Evolutionary conservation across 2,329 filamentous ascomycete genomes (phyloP).

Genomic region (Colletotrichum tanaceti): DNA sequence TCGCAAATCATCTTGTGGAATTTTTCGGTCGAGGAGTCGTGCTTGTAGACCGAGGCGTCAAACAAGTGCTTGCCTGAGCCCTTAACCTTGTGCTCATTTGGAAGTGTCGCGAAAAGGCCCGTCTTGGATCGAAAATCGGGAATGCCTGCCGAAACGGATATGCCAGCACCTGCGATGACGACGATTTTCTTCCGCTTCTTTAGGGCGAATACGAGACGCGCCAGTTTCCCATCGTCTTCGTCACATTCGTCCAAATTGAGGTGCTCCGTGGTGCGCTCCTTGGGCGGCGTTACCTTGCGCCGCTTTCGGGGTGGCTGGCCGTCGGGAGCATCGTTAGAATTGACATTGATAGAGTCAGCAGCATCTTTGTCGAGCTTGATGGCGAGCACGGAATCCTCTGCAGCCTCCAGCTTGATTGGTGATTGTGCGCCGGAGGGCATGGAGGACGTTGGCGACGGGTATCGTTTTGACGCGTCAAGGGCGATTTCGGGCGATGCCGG

Average conservation of each 20-base stretch:
- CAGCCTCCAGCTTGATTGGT: slow-evolving; percentile 59
- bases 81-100: slow-evolving; percentile 89
- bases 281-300: slow-evolving; percentile 71
- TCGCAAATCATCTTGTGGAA: slow-evolving; percentile 98
- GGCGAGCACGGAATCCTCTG: slow-evolving; percentile 46
- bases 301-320: slow-evolving; percentile 80
- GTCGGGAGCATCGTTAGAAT: slow-evolving; percentile 68
- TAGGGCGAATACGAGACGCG: slow-evolving; percentile 78
- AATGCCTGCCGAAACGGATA: slow-evolving; percentile 96
- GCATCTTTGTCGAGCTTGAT: slow-evolving; percentile 46
- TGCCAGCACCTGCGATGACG: slow-evolving; percentile 94
- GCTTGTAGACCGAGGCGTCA: slow-evolving; percentile 96
- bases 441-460: slow-evolving; percentile 61
- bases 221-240: slow-evolving; percentile 66
- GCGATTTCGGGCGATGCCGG: slow-evolving; percentile 56
- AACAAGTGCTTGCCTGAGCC: slow-evolving; percentile 95
- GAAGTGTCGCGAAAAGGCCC: slow-evolving; percentile 87
- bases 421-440: slow-evolving; percentile 63
- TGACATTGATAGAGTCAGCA: slow-evolving; percentile 41
- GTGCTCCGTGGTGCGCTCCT: slow-evolving; percentile 81
- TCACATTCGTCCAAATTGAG: slow-evolving; percentile 73
- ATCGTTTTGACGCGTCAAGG: slow-evolving; percentile 56
- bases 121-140: slow-evolving; percentile 95
- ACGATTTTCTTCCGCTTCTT: slow-evolving; percentile 96
- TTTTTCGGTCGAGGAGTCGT: slow-evolving; percentile 85